Evolutionary conservation across 2,329 filamentous ascomycete genomes (phyloP), one percentile per base, ranked within the genome.

Genomic region (Cladosporium sp.): DNA sequence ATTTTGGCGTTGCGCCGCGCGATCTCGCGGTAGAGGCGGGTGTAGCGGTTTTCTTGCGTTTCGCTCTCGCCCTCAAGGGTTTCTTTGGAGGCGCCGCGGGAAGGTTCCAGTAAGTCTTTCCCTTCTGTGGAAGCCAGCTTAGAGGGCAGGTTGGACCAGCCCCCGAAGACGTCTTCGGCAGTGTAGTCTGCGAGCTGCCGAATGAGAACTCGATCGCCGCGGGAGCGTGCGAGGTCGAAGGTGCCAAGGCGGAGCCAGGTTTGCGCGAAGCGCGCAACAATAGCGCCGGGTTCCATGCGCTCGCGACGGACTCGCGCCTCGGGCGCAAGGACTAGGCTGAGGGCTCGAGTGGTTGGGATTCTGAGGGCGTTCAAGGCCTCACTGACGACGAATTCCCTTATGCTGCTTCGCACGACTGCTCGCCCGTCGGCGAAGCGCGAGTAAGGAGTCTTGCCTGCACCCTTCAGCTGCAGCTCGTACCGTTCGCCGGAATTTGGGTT

Each of bases 361-460:
- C 81, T 77, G 2, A 98, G 79, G 0, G 90, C 89, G 67, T 96
- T 82, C 41, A 98, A 79, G 22, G 85, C 84, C 74, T 98, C 93
- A 45, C 87, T 95, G 16, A 95, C 91, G 41, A 98, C 76, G 61
- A 93, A 98, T 72, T 98, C 93, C 56, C 93, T 81, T 61, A 98
- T 95, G 65, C 89, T 95, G 28, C 89, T 95, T 56, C 93, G 78
- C 48, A 98, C 74, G 2, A 98, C 93, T 1, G 93, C 93, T 67
- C 93, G 92, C 31, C 93, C 93, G 68, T 98, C 93, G 19, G 93
- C 93, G 61, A 98, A 98, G 3, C 93, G 85, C 37, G 89, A 95
- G 72, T 98, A 98, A 0, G 93, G 93, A 3, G 93, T 98, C 63
- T 86, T 75, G 4, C 93, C 93, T 13, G 93, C 93, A 19, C 93